Percentiles rank a stretch among this genome's conserved stretches.
Conservation (phyloP, 768 basidiomycete species). For the Hydnum rufescens region DNA sequence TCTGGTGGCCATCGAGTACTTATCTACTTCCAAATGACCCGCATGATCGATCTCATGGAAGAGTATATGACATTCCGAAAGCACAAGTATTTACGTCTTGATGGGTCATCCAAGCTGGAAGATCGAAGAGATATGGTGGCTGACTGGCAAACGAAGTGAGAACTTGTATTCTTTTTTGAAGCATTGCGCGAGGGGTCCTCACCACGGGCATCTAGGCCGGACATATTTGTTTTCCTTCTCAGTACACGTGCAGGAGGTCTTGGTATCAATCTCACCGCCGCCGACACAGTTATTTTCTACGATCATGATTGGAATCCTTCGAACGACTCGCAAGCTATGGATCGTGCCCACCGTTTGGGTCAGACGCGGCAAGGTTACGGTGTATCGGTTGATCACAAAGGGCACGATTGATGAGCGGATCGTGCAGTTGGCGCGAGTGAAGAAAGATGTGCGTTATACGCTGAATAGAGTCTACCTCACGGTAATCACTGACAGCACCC, state of each 20-base stretch:
- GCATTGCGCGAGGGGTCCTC: neutral
- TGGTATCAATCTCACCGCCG: conserved; percentile 89
- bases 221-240: conserved; percentile 75
- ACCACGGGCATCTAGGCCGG: conserved; percentile 31
- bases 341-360: conserved; percentile 88
- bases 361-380: conserved; percentile 95
- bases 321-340: conserved; percentile 97
- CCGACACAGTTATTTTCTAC: conserved; percentile 90
- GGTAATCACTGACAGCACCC: neutral
- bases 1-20: conserved; percentile 81
- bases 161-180: conserved; percentile 5
- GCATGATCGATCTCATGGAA: conserved; percentile 99
- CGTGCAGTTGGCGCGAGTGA: conserved; percentile 83
- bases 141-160: conserved; percentile 92
- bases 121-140: conserved; percentile 98
- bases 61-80: conserved; percentile 95
- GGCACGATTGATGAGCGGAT: conserved; percentile 97
- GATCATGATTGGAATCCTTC: conserved; percentile 96
- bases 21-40: conserved; percentile 99
- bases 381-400: conserved; percentile 83
- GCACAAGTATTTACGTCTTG: conserved; percentile 82
- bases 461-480: neutral
- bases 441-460: conserved; percentile 65
- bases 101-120: conserved; percentile 86
- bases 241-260: conserved; percentile 92